Conservation (phyloP, 495 filamentous ascomycete species). For the Penicillium psychrofluorescens region DNA sequence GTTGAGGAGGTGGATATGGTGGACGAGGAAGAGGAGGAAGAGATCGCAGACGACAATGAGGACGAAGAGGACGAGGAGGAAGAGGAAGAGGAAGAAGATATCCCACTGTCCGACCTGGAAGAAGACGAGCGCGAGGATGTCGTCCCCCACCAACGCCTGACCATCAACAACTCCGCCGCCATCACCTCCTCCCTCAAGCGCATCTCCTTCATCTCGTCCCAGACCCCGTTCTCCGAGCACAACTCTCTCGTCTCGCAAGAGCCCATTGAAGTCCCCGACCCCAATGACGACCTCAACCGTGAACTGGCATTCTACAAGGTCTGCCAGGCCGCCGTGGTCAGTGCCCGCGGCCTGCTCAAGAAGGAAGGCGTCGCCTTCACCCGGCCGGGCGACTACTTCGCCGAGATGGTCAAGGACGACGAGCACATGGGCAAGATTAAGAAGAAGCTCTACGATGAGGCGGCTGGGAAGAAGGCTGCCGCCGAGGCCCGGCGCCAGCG, state of each 20-base stretch:
- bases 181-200: slow-evolving; percentile 70
- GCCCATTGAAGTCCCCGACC: slow-evolving; percentile 52
- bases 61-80: slow-evolving; percentile 34
- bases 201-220: slow-evolving; percentile 56
- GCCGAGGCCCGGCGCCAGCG: slow-evolving; percentile 85
- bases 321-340: slow-evolving; percentile 67
- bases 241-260: slow-evolving; percentile 50
- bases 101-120: slow-evolving; percentile 77
- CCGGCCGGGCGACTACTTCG: slow-evolving; percentile 89
- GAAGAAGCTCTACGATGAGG: slow-evolving; percentile 86
- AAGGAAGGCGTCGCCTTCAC: slow-evolving; percentile 80
- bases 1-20: slow-evolving; percentile 20
- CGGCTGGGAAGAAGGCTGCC: slow-evolving; percentile 83
- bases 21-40: slow-evolving; percentile 21
- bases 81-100: slow-evolving; percentile 50
- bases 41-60: slow-evolving; percentile 27
- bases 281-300: slow-evolving; percentile 81
- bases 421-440: slow-evolving; percentile 97
- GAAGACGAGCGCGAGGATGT: slow-evolving; percentile 80
- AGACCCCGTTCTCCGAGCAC: slow-evolving; percentile 58
- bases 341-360: slow-evolving; percentile 64
- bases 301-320: slow-evolving; percentile 94
- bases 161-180: slow-evolving; percentile 92
- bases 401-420: slow-evolving; percentile 97
- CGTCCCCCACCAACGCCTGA: slow-evolving; percentile 82